phyloP scores from a whole-genome alignment of 768 basidiomycete genomes.

The Epithele typhae region DNA sequence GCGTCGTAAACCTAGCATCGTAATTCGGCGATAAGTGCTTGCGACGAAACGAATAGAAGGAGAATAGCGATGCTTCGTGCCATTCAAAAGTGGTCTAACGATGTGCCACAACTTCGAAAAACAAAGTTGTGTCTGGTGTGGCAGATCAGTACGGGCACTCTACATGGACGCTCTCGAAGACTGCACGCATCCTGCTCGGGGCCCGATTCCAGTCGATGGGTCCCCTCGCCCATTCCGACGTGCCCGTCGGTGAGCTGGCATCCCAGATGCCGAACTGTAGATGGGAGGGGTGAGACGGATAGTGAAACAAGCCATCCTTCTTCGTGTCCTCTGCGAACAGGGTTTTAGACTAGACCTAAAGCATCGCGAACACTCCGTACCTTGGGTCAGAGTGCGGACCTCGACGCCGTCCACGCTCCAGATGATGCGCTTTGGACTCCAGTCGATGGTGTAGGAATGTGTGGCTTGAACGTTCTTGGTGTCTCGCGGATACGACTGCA shows the following conservation, averaged over 20 bases:
- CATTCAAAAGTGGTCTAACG: too few relatives aligned
- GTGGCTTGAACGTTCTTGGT: conserved; percentile 12
- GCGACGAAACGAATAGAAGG: too few relatives aligned
- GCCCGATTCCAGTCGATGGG: conserved; percentile 37
- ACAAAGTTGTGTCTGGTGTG: too few relatives aligned
- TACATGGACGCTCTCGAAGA: conserved; percentile 32
- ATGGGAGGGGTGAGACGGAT: conserved; percentile 33
- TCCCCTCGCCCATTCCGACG: conserved; percentile 39
- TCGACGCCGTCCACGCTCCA: conserved; percentile 37
- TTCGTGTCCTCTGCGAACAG: conserved; percentile 25
- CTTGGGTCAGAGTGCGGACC: conserved; percentile 28
- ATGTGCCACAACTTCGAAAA: too few relatives aligned
- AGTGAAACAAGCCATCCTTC: conserved; percentile 32
- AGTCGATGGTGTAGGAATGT: conserved; percentile 38
- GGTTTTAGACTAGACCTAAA: too few relatives aligned
- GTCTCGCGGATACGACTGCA: conserved; percentile 24
- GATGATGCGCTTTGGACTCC: conserved; percentile 32
- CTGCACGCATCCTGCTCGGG: conserved; percentile 29
- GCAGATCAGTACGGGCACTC: conserved; percentile 28
- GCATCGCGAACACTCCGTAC: too few relatives aligned
- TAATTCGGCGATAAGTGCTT: too few relatives aligned
- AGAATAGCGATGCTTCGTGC: too few relatives aligned
- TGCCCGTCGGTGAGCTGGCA: conserved; percentile 36
- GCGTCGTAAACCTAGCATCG: too few relatives aligned
- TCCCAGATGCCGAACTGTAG: conserved; percentile 46